Percentiles rank a stretch among this genome's conserved stretches.
Conservation (phyloP, 1,284 basidiomycete genomes). For the Limonomyces culmigenus region DNA sequence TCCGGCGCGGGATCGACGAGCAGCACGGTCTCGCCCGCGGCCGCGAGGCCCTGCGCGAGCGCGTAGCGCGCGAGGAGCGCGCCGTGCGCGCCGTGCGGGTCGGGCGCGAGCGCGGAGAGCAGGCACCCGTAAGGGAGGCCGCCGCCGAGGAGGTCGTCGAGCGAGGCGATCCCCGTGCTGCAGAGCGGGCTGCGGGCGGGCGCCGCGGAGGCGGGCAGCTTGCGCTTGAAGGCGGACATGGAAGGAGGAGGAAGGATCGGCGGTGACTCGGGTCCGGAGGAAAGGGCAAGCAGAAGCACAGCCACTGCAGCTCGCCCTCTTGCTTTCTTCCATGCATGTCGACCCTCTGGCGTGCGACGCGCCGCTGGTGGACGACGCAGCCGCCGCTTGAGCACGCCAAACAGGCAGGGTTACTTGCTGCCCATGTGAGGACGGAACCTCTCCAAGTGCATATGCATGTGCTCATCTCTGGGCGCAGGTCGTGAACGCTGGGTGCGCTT, state of each 20-base stretch:
- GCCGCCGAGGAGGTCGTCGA: conserved; percentile 93
- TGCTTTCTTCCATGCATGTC: not conserved
- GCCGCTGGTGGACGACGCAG: not conserved
- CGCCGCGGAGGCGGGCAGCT: conserved; percentile 35
- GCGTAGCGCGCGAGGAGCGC: conserved; percentile 82
- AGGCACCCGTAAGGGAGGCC: conserved; percentile 78
- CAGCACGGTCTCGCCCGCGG: conserved; percentile 48
- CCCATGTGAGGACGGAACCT: too few relatives aligned
- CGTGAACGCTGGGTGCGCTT: conserved; percentile 30
- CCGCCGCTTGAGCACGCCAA: too few relatives aligned
- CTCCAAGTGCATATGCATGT: too few relatives aligned
- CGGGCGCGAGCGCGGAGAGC: conserved; percentile 61
- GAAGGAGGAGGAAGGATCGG: not conserved
- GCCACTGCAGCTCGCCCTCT: not conserved
- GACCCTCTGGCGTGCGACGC: not conserved
- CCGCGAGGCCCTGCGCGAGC: conserved; percentile 65
- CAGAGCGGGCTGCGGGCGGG: conserved; percentile 46
- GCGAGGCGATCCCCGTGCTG: conserved; percentile 81
- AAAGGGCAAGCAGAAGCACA: not conserved
- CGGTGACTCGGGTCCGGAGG: not conserved
- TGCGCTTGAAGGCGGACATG: conserved; percentile 83
- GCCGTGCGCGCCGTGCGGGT: conserved; percentile 74
- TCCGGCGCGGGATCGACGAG: conserved; percentile 46
- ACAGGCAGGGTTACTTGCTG: too few relatives aligned
- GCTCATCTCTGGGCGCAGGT: conserved; percentile 22